phyloP scores from a whole-genome alignment of 2,329 filamentous ascomycete species.

The Fusarium sp. region DNA sequence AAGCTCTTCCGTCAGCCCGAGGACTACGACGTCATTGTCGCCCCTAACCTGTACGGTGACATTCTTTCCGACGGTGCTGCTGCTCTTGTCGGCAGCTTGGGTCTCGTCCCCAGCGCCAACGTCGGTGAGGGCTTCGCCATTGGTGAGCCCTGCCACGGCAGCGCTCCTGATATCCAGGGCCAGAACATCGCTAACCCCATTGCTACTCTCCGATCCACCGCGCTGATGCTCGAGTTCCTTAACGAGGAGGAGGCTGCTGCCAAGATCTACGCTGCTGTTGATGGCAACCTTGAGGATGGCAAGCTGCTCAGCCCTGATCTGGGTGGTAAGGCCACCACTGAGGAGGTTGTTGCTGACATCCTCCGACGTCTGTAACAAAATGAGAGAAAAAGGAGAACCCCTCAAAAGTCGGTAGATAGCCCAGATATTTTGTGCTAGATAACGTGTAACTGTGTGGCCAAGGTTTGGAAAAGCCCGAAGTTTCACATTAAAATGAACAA shows the following conservation, averaged over 20 bases:
- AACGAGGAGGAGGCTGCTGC: conserved; percentile 87
- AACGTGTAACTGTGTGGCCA: background rate
- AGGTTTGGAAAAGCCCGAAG: conserved; percentile 6
- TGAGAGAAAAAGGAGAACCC: conserved; percentile 6
- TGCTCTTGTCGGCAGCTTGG: conserved; percentile 89
- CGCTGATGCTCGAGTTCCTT: conserved; percentile 96
- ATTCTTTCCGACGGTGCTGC: conserved; percentile 96
- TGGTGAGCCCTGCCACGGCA: conserved; percentile 97
- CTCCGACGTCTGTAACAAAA: conserved; percentile 78
- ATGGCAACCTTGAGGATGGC: conserved; percentile 87
- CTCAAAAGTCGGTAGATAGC: conserved; percentile 16
- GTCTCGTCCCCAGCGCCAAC: conserved; percentile 93
- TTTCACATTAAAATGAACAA: conserved; percentile 1
- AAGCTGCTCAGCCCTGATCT: conserved; percentile 88
- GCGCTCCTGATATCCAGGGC: conserved; percentile 94
- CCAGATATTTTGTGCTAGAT: conserved; percentile 5
- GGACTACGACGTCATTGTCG: conserved; percentile 97
- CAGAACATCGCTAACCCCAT: conserved; percentile 95
- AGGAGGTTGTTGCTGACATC: conserved; percentile 88
- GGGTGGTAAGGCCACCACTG: conserved; percentile 85
- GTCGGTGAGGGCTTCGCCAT: conserved; percentile 95
- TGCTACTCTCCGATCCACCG: conserved; percentile 89
- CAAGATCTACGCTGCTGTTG: conserved; percentile 90
- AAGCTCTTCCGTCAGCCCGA: conserved; percentile 97
- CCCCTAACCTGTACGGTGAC: conserved; percentile 97